Conservation (phyloP, 2,329 filamentous ascomycete genomes). For the Colletotrichum gigasporum region DNA sequence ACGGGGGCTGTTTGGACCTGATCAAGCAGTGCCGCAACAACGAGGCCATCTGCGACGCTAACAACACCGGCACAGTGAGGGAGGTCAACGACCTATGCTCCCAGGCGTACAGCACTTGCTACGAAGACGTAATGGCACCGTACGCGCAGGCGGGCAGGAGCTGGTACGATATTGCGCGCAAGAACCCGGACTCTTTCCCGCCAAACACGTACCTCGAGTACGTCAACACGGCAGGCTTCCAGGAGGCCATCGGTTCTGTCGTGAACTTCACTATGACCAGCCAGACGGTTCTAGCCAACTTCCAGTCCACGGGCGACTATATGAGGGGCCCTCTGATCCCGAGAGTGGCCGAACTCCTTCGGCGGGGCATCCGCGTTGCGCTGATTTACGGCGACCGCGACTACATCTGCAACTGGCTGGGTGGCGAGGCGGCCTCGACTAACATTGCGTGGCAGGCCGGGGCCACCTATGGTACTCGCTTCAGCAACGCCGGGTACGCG, state of each 20-base stretch:
- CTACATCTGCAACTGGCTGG: slow-evolving; percentile 75
- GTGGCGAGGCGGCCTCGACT: slow-evolving; percentile 78
- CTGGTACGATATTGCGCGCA: slow-evolving; percentile 69
- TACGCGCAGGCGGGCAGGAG: slow-evolving; percentile 67
- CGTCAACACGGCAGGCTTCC: slow-evolving; percentile 66
- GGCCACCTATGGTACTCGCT: slow-evolving; percentile 59
- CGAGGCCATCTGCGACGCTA: slow-evolving; percentile 22
- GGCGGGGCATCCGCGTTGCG: slow-evolving; percentile 72
- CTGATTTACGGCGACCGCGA: slow-evolving; percentile 76
- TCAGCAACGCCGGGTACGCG: slow-evolving; percentile 75
- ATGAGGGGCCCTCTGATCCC: slow-evolving; percentile 69
- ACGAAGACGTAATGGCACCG: slow-evolving; percentile 63
- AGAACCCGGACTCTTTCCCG: slow-evolving; percentile 68
- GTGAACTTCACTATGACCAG: slow-evolving; percentile 66
- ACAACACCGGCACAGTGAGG: slow-evolving; percentile 22
- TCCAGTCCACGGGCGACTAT: slow-evolving; percentile 65
- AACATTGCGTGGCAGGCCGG: slow-evolving; percentile 62
- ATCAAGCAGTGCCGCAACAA: slow-evolving; percentile 32
- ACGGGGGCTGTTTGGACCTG: slow-evolving; percentile 27
- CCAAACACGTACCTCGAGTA: slow-evolving; percentile 69
- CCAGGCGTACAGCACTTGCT: slow-evolving; percentile 46
- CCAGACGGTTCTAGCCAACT: slow-evolving; percentile 55
- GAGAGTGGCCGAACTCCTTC: slow-evolving; percentile 68
- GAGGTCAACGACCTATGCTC: slow-evolving; percentile 25
- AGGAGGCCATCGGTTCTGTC: slow-evolving; percentile 65